Evolutionary conservation across 805 yeast species (phyloP).

Genomic region (Ogataea pignaliae): DNA sequence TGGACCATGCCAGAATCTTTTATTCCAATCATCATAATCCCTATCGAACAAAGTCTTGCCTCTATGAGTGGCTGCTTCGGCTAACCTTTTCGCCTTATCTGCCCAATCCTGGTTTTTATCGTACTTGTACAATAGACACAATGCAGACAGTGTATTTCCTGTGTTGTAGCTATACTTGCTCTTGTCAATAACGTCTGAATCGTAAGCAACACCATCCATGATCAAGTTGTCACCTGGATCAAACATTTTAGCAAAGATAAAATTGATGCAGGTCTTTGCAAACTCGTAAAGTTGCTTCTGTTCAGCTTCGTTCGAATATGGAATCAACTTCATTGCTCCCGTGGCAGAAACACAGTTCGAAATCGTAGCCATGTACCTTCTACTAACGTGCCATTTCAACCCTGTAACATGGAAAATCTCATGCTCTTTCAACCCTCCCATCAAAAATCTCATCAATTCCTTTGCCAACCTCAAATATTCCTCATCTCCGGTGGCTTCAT

Average conservation of each 20-base stretch:
- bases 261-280: slow-evolving; percentile 54
- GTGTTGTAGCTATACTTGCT: slow-evolving; percentile 66
- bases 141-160: slow-evolving; percentile 60
- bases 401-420: slow-evolving; percentile 50
- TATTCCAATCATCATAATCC: slow-evolving; percentile 46
- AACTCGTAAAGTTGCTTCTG: slow-evolving; percentile 41
- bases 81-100: slow-evolving; percentile 42
- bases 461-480: slow-evolving; percentile 52
- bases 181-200: slow-evolving; percentile 41
- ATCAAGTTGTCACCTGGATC: slow-evolving; percentile 54
- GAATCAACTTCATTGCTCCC: slow-evolving; percentile 53
- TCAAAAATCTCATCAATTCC: slow-evolving; percentile 54
- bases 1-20: slow-evolving; percentile 64
- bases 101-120: slow-evolving; percentile 51
- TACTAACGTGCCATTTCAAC: slow-evolving; percentile 60
- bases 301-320: slow-evolving; percentile 40
- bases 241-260: slow-evolving; percentile 48
- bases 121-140: slow-evolving; percentile 43
- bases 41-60: slow-evolving; percentile 56
- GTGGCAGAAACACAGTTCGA: slow-evolving; percentile 66
- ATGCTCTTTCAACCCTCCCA: slow-evolving; percentile 62
- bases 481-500: slow-evolving; percentile 58
- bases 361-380: slow-evolving; percentile 58
- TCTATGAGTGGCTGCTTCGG: slow-evolving; percentile 55
- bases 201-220: slow-evolving; percentile 56